Evolutionary conservation across 805 yeast species (phyloP).

Genomic region (Candida insectalens): DNA sequence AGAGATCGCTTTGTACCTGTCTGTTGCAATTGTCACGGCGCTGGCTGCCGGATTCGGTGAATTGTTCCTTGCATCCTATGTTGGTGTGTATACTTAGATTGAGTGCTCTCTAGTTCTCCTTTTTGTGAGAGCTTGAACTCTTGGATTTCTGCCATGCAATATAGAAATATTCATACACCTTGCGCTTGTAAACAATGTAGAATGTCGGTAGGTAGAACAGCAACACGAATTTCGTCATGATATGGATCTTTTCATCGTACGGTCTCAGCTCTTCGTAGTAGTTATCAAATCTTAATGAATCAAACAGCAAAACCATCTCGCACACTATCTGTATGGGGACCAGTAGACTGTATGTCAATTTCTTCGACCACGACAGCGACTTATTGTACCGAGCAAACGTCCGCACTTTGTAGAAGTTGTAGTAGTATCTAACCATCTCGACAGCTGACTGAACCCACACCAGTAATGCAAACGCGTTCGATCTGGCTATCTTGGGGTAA

Average conservation of each 20-base stretch:
- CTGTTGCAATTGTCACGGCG: conserved; percentile 13
- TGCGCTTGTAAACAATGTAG: conserved; percentile 5
- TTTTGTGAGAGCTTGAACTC: too few relatives aligned
- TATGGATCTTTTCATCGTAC: conserved; percentile 6
- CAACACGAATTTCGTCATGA: conserved; percentile 1
- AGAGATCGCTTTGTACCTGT: conserved; percentile 7
- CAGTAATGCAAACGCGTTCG: conserved; percentile 15
- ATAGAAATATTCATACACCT: conserved; percentile 4
- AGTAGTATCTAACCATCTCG: conserved; percentile 15
- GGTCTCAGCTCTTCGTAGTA: conserved; percentile 10
- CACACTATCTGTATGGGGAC: conserved; percentile 15
- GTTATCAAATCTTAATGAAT: conserved; percentile 11
- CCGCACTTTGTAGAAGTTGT: conserved; percentile 19
- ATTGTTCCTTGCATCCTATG: conserved; percentile 19
- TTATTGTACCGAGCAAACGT: conserved; percentile 14
- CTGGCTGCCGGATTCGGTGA: conserved; percentile 20
- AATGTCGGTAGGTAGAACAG: conserved; percentile 5
- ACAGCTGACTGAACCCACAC: conserved; percentile 13
- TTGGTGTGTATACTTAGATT: conserved; percentile 22
- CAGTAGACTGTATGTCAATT: conserved; percentile 7
- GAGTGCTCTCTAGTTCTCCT: not conserved
- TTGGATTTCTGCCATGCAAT: conserved; percentile 2
- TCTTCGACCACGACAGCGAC: conserved; percentile 12
- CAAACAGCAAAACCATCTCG: conserved; percentile 13
- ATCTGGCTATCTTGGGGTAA: conserved; percentile 21